Conservation (phyloP, 2,329 filamentous ascomycete species). For the Setomelanomma holmii region DNA sequence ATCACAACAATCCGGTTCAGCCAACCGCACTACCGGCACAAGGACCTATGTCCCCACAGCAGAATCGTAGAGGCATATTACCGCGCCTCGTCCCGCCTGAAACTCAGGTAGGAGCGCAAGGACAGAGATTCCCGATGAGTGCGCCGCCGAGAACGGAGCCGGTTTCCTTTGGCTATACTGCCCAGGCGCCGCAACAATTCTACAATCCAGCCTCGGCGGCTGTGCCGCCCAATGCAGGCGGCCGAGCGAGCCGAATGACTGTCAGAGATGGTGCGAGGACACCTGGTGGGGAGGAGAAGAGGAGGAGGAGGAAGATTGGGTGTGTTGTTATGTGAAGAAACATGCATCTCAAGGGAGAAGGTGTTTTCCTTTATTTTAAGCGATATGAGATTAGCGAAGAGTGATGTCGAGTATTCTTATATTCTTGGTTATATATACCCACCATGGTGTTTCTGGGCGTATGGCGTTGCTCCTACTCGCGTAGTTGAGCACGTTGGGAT, state of each 20-base stretch:
- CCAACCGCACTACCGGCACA: not conserved
- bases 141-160: constrained; percentile 23
- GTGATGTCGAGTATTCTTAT: not conserved
- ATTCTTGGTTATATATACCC: constrained; percentile 5
- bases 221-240: not conserved
- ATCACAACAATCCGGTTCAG: not conserved
- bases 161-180: not conserved
- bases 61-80: constrained; percentile 9
- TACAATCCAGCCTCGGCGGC: not conserved
- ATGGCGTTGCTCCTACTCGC: not conserved
- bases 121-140: constrained; percentile 20
- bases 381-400: not conserved
- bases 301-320: constrained; percentile 21
- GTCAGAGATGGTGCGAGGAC: constrained; percentile 4
- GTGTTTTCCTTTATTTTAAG: not conserved
- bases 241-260: constrained; percentile 1
- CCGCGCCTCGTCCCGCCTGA: constrained; percentile 21
- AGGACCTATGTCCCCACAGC: not conserved
- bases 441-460: not conserved
- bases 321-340: constrained; percentile 27
- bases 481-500: not conserved
- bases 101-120: not conserved
- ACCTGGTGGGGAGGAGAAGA: constrained; percentile 8
- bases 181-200: not conserved
- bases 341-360: not conserved